These are phyloP conservation scores for Martensiomyces pterosporus DNA, from an alignment of 192 early-diverging fungal species.

Conservation along the genomic window DNA sequence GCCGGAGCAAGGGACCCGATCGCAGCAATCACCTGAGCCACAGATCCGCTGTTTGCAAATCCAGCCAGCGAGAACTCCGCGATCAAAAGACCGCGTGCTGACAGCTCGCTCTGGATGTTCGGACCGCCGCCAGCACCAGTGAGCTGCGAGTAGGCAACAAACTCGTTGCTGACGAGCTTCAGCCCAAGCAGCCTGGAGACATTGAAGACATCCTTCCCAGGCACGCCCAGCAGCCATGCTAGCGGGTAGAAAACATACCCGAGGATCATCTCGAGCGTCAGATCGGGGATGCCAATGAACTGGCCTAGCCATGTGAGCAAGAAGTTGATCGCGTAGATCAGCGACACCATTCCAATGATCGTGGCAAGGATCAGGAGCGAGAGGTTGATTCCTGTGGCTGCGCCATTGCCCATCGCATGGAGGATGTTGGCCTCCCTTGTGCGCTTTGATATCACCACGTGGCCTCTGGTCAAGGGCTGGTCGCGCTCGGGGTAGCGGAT, in stretches of 20 bases:
- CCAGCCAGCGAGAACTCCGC: constrained; percentile 75
- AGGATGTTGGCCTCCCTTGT: constrained; percentile 70
- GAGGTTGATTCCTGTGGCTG: constrained; percentile 74
- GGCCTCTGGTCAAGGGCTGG: constrained; percentile 63
- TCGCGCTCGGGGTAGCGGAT: constrained; percentile 77
- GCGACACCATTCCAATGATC: constrained; percentile 69
- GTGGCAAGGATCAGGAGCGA: constrained; percentile 70
- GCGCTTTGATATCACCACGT: constrained; percentile 52
- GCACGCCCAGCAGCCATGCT: constrained; percentile 66
- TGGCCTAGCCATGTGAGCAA: constrained; percentile 66
- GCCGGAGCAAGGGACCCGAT: constrained; percentile 73
- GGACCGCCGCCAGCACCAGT: constrained; percentile 13
- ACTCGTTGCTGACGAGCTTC: constrained; percentile 84
- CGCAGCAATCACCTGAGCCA: constrained; percentile 79
- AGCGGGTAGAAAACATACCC: constrained; percentile 75
- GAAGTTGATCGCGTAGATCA: constrained; percentile 66
- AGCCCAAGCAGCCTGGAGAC: constrained; percentile 65
- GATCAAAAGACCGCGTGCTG: constrained; percentile 50
- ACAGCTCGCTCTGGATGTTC: constrained; percentile 33
- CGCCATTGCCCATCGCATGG: constrained; percentile 79
- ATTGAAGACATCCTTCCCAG: constrained; percentile 44
- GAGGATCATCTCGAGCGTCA: constrained; percentile 63
- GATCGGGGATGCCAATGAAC: constrained; percentile 53
- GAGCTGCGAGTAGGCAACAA: constrained; percentile 64
- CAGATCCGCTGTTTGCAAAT: constrained; percentile 80